Evolutionary conservation across 2,329 filamentous ascomycete genomes (phyloP), one percentile per base, ranked within the genome.

Genomic region (Apiospora phragmitis): DNA sequence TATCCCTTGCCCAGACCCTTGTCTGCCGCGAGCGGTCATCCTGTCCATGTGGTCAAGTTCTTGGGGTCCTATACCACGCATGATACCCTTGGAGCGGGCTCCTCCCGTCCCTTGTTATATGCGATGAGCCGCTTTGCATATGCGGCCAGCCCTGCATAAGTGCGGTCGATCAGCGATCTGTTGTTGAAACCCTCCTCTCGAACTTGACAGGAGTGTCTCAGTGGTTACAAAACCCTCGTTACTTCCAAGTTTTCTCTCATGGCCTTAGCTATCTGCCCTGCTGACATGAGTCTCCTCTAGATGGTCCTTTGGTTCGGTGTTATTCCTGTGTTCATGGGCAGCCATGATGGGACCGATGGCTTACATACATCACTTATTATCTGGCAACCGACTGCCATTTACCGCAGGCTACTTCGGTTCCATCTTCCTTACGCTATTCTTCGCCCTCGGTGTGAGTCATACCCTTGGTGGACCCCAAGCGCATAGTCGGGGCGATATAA

Each of bases 371-470:
- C 96, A 99, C 83, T 88, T 98, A 74, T 84, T 94, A 70, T 98
- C 95, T 70, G 90, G 92, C 69, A 88, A 94, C 77, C 90, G 96
- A 76, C 85, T 98, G 73, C 96, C 96, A 4, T 98, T 98, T 80
- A 98, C 95, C 41, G 93, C 92, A 62, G 93, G 94, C 72, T 98
- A 98, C 85, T 97, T 98, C 85, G 94, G 95, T 68, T 96, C 94
- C 73, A 97, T 98, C 78, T 89, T 86, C 65, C 84, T 98, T 79
- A 98, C 96, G 14, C 87, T 98, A 35, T 97, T 95, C 82, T 98
- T 97, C 83, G 92, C 95, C 70, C 85, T 98, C 76, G 94, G 94
- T 78, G 95, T 98, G 88, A 90, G 94, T 92, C 74, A 65, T 65
- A 65, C 41, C n/a, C 29, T 11, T 62, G n/a, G 32, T 55, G 29